These are phyloP conservation scores for Iodosphaeria phyllophila DNA, from an alignment of 2,329 filamentous ascomycete species.

Conservation along the genomic window DNA sequence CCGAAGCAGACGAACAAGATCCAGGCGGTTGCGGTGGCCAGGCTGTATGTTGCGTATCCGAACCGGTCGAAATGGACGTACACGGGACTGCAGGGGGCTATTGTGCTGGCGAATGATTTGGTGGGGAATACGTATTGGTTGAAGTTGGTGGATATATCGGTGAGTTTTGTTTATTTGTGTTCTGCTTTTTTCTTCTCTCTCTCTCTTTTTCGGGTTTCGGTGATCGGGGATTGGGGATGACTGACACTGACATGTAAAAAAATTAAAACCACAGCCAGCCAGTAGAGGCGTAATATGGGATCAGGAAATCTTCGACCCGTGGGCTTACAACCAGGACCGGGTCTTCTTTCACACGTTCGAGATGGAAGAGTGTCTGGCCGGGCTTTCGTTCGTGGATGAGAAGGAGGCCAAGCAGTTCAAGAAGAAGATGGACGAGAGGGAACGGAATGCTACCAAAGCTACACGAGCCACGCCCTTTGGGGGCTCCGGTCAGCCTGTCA, in stretches of 20 bases:
- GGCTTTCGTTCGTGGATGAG: slow-evolving; percentile 83
- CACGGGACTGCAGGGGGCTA: slow-evolving; percentile 80
- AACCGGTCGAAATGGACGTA: slow-evolving; percentile 78
- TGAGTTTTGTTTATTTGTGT: slow-evolving; percentile 25
- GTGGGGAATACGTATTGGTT: slow-evolving; percentile 95
- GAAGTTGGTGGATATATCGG: slow-evolving; percentile 92
- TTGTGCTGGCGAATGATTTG: slow-evolving; percentile 79
- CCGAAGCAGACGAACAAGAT: slow-evolving; percentile 96
- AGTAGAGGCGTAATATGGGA: slow-evolving; percentile 85
- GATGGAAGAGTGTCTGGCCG: slow-evolving; percentile 78
- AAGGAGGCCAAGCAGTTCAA: slow-evolving; percentile 95
- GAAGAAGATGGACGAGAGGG: slow-evolving; percentile 91
- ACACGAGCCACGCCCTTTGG: slow-evolving; percentile 65
- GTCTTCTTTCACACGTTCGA: slow-evolving; percentile 98
- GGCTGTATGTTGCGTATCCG: slow-evolving; percentile 84
- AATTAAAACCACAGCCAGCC: too few species aligned
- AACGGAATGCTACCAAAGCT: slow-evolving; percentile 86
- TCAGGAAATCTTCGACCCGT: slow-evolving; percentile 92
- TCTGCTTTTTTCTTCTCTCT: slow-evolving; percentile 1
- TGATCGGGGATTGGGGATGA: too few species aligned
- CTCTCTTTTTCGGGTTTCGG: slow-evolving; percentile 5
- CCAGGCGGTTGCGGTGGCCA: slow-evolving; percentile 81
- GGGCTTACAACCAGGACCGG: slow-evolving; percentile 89
- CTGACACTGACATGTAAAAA: too few species aligned
- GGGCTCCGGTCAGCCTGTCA: slow-evolving; percentile 21